A percentile compares a stretch with the other conserved stretches of the same genome.
These are phyloP conservation scores for Cercospora berteroae DNA, from an alignment of 2,329 filamentous ascomycete genomes.

Conservation along the genomic window DNA sequence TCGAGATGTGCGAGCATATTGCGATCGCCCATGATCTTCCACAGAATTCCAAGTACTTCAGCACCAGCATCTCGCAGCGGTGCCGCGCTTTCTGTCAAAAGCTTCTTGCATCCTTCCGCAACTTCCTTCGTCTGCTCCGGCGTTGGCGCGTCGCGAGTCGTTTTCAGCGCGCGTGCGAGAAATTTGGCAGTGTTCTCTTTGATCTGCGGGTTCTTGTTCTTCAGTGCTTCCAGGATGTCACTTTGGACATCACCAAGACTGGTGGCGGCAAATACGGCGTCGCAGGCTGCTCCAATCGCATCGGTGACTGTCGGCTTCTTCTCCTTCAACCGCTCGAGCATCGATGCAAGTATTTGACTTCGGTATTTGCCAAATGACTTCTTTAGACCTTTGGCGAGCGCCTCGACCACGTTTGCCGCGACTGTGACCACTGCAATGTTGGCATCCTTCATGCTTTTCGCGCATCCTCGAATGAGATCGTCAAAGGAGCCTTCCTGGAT, in stretches of 20 bases:
- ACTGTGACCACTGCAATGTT: constrained; percentile 93
- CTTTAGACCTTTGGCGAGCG: constrained; percentile 80
- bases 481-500: constrained; percentile 90
- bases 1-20: constrained; percentile 92
- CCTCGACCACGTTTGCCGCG: constrained; percentile 88
- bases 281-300: constrained; percentile 79
- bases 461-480: constrained; percentile 77
- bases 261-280: constrained; percentile 66
- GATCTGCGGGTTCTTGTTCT: constrained; percentile 95
- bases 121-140: constrained; percentile 82
- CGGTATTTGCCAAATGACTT: constrained; percentile 78
- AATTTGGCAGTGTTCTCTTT: constrained; percentile 96
- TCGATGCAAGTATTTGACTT: constrained; percentile 75
- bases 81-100: constrained; percentile 85
- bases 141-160: constrained; percentile 76
- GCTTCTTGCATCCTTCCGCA: constrained; percentile 84
- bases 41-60: constrained; percentile 87
- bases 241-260: constrained; percentile 82
- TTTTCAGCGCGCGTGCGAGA: constrained; percentile 80
- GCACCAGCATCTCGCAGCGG: constrained; percentile 83
- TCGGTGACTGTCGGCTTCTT: constrained; percentile 91
- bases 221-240: constrained; percentile 78
- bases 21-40: constrained; percentile 98
- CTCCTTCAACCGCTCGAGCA: constrained; percentile 94
- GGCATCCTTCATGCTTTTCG: constrained; percentile 98